Evolutionary conservation across 345 rosid genomes (phyloP).

Genomic region (Clarkia xantiana): DNA sequence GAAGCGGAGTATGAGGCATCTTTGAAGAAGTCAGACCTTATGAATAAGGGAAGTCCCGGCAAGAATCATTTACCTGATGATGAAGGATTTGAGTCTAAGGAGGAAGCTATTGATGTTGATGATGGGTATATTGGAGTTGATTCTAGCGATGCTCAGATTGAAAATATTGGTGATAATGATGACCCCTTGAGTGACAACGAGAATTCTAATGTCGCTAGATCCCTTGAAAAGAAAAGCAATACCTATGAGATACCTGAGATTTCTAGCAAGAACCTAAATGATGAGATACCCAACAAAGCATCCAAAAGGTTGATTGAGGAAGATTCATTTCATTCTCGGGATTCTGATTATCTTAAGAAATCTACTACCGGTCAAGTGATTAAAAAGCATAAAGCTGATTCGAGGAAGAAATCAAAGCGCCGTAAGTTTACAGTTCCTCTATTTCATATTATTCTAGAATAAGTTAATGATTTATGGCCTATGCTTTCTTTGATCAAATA

Average conservation of each 20-base stretch:
- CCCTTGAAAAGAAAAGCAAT: constrained; percentile 4
- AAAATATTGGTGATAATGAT: constrained; percentile 28
- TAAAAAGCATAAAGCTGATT: constrained; percentile 25
- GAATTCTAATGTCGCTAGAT: background rate
- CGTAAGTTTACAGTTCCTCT: constrained; percentile 44
- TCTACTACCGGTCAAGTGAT: constrained; percentile 22
- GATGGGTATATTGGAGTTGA: constrained; percentile 18
- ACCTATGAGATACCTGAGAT: constrained; percentile 11
- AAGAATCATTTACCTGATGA: constrained; percentile 10
- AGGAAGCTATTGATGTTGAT: constrained; percentile 38
- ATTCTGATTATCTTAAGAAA: constrained; percentile 9
- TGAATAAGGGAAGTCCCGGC: constrained; percentile 12
- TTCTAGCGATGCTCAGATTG: constrained; percentile 5
- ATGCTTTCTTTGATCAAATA: too few relatives aligned
- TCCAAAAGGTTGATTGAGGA: constrained; percentile 18
- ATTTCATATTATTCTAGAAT: background rate
- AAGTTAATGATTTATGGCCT: background rate
- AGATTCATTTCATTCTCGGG: constrained; percentile 14
- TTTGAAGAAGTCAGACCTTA: constrained; percentile 24
- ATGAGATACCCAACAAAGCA: constrained; percentile 24
- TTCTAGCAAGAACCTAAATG: constrained; percentile 18
- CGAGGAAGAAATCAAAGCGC: constrained; percentile 48
- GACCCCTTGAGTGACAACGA: constrained; percentile 22
- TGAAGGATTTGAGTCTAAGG: constrained; percentile 19
- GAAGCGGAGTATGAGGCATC: constrained; percentile 80